Base-by-base conservation (phyloP, 345 rosid genomes). In the Leavenworthia alabamica region DNA sequence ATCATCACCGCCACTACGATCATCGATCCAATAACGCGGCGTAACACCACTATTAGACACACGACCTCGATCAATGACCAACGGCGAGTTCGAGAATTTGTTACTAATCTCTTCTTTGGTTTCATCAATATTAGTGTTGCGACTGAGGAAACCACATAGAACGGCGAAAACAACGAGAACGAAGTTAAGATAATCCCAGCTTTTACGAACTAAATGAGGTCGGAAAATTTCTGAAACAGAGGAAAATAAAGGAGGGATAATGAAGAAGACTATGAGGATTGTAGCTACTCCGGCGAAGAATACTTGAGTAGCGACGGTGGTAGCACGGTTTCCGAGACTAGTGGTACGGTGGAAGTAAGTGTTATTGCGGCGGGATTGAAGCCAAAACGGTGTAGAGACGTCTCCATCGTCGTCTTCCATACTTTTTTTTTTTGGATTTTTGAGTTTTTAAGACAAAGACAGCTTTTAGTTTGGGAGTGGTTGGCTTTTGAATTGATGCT, bases 81-180 rank as follows among this genome's bases (percentile, higher is more conserved):
- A 48, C 2, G 65, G 58, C 10, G 74, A 72, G 39, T 27, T 74
- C 12, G 77, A 35, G 23, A 52, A 54, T 53, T 62, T 74, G 23
- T 41, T 29, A 23, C 28, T 11, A 8, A 26, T 15, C 17, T 52
- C 37, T 13, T 41, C 70, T 33, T 32, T 73, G 63, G 64, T 66
- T 56, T 62, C 64, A 32, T 31, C 54, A 56, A 51, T 71, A 58
- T 37, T 47, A 37, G 23, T 44, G 58, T 64, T 82, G 44, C 82
- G 74, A 73, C 84, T 62, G 11, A 88, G 77, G 49, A 88, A 84
- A 6, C 88, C 98, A 15, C 92, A 91, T 4, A 86, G 32, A 31
- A 91, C 74, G 57, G 98, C 98, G 73, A 91, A 84, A 5, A 86
- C 75, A 6, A 88, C 95, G 4, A 91, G 77, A 0, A 80, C 86